A percentile compares a stretch with the other conserved stretches of the same genome.
Evolutionary conservation across 148 eudicot genomes (phyloP).

Genomic region (Cornus suecica): DNA sequence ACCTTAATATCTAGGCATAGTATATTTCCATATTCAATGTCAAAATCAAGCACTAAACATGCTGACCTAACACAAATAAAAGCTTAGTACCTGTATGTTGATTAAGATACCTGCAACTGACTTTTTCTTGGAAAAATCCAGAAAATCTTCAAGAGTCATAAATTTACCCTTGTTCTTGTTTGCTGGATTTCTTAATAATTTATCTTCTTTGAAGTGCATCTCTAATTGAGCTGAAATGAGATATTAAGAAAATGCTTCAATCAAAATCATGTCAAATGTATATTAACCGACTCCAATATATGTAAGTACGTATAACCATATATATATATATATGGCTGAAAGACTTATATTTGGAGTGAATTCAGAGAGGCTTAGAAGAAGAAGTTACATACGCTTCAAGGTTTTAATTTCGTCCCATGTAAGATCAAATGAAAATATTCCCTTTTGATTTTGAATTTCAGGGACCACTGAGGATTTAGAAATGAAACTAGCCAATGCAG

Average conservation of each 20-base stretch:
- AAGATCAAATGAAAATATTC: constrained; percentile 87
- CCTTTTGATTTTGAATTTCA: constrained; percentile 58
- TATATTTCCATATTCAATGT: too few relatives aligned
- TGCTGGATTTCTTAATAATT: constrained; percentile 65
- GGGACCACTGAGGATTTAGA: constrained; percentile 46
- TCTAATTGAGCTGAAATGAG: constrained; percentile 62
- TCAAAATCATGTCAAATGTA: not conserved
- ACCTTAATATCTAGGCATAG: too few relatives aligned
- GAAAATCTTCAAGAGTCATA: constrained; percentile 65
- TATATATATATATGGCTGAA: not conserved
- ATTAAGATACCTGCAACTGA: constrained; percentile 68
- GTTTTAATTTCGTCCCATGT: constrained; percentile 76
- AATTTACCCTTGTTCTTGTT: constrained; percentile 68
- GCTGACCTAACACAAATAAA: too few relatives aligned
- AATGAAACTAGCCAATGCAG: constrained; percentile 52
- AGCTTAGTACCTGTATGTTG: constrained; percentile 52
- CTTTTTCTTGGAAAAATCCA: constrained; percentile 68
- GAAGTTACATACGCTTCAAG: constrained; percentile 59
- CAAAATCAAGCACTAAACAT: too few relatives aligned
- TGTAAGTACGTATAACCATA: not conserved
- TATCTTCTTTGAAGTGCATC: constrained; percentile 24
- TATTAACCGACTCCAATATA: constrained; percentile 1
- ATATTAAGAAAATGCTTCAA: not conserved
- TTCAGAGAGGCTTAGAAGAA: too few relatives aligned
- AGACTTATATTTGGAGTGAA: too few relatives aligned